Evolutionary conservation across 768 basidiomycete genomes (phyloP), one percentile per base, ranked within the genome.

Genomic region (Gymnopilus dilepis): DNA sequence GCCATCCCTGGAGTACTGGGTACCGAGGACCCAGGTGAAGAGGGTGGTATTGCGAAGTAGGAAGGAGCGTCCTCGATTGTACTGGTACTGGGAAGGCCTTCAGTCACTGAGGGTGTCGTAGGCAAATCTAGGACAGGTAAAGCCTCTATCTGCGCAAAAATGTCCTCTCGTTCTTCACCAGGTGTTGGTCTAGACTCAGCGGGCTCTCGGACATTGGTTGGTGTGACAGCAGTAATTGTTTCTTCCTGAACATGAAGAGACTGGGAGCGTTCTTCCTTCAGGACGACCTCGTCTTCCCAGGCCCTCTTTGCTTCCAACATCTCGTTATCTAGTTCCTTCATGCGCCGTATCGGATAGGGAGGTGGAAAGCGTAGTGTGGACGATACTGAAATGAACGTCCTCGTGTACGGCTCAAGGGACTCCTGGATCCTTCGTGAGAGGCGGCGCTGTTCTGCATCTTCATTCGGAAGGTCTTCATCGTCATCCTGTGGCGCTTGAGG

Each of bases 291-390:
- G 64, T 97, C 95, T 70, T 97, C 94, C 88, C 94, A 95, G 24
- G 84, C 88, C 50, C 81, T 80, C 69, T 90, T 91, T 15, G 88
- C 84, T 28, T 80, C 79, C 33, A 82, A 77, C n/a, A 97, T 82
- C 58, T 88, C 82, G 22, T 89, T 84, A 67, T 99, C 95, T 6
- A 98, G 78, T 66, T 92, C 89, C 68, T 92, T 90, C 94, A 99
- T 97, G 47, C 84, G 84, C 2, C 84, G 80, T 40, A 99, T 85
- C 6, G 95, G 91, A 70, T 93, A 90, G 4, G 97, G 97, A 22
- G 97, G 95, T 13, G 90, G 92, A 72, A 97, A 97, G 4, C 94
- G 86, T 48, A 98, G 78, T 0, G 95, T 94, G 0, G 96, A 91
- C 2, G 96, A 98, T 42, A 95, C 92, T 1, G 97, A 99, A 30